Evolutionary conservation across 306 rosid genomes (phyloP).

Genomic region (Fagus sylvatica): DNA sequence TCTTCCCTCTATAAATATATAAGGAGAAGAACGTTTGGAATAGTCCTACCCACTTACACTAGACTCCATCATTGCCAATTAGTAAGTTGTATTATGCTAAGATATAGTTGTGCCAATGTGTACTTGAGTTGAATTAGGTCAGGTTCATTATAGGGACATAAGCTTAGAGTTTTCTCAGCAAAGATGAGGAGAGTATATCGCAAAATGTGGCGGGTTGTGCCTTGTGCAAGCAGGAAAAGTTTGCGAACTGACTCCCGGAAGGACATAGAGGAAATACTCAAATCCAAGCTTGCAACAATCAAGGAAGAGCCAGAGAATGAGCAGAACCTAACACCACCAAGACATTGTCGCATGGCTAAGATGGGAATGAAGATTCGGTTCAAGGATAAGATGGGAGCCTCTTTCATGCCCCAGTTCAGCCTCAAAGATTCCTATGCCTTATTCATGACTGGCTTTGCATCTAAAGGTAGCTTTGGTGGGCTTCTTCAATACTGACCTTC

Average conservation of each 20-base stretch:
- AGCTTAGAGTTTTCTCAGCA: conserved; percentile 10
- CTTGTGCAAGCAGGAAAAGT: conserved; percentile 53
- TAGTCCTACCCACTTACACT: no score
- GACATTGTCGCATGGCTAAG: conserved; percentile 39
- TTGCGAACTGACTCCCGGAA: conserved; percentile 50
- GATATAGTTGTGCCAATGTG: conserved; percentile 10
- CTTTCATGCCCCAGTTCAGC: conserved; percentile 51
- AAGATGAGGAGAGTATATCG: conserved; percentile 62
- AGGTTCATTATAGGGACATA: conserved; percentile 2
- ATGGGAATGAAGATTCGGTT: conserved; percentile 50
- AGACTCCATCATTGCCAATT: not conserved
- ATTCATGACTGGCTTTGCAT: conserved; percentile 49
- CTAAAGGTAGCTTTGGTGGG: conserved; percentile 54
- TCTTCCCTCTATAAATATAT: conserved; percentile 20
- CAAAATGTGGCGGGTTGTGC: conserved; percentile 57
- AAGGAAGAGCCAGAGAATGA: conserved; percentile 73
- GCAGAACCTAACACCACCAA: conserved; percentile 42
- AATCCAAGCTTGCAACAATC: conserved; percentile 71
- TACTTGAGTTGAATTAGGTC: not conserved
- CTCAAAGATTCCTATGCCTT: conserved; percentile 54
- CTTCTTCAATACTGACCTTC: conserved; percentile 46
- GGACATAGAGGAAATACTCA: conserved; percentile 65
- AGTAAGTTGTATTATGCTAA: not conserved
- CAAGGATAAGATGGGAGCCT: conserved; percentile 31
- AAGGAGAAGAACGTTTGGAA: conserved; percentile 4